These are phyloP conservation scores for Boletus sp. DNA, from an alignment of 1,284 basidiomycete species.

Conservation along the genomic window DNA sequence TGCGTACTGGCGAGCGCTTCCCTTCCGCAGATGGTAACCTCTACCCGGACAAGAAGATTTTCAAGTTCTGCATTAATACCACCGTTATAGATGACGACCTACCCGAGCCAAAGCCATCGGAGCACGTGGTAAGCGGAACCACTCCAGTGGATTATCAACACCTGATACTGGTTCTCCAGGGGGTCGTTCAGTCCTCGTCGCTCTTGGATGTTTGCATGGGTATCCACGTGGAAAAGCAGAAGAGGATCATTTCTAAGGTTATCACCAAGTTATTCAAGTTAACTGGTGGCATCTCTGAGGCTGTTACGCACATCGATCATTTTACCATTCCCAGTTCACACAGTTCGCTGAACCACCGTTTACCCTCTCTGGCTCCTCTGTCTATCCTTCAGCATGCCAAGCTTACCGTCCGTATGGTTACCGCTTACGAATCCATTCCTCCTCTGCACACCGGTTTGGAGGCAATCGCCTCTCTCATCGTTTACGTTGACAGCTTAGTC, in stretches of 20 bases:
- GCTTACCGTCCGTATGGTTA: background rate
- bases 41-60: conserved; percentile 3
- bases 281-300: background rate
- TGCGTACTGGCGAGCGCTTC: background rate
- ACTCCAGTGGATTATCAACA: background rate
- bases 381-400: background rate
- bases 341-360: background rate
- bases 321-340: background rate
- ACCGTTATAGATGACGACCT: background rate
- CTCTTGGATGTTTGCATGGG: background rate
- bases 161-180: background rate
- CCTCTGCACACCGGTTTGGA: background rate
- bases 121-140: conserved; percentile 9
- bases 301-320: background rate
- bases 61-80: conserved; percentile 11
- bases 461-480: background rate
- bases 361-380: background rate
- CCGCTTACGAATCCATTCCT: background rate
- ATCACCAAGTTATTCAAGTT: conserved; percentile 22
- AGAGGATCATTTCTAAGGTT: conserved; percentile 15
- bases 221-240: conserved; percentile 6
- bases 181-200: background rate
- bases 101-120: background rate
- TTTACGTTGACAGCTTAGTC: background rate
- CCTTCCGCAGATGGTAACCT: background rate